A percentile compares a stretch with the other conserved stretches of the same genome.
Conservation (phyloP, 73 alveolate genomes). For the Paramecium biaurelia region DNA sequence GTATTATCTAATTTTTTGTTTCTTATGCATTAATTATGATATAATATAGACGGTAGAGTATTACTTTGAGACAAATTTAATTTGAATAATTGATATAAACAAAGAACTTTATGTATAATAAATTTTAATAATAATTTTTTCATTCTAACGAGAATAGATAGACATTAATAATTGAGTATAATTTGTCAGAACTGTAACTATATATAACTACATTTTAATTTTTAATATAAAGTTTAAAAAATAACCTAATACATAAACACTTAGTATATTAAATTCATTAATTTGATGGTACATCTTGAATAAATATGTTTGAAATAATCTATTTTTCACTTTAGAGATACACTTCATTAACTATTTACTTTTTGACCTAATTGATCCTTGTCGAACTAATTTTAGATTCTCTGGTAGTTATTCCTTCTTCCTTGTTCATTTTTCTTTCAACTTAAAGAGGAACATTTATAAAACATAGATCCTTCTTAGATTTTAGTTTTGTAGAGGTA, state of each 20-base stretch:
- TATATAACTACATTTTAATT: no score
- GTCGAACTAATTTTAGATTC: not conserved
- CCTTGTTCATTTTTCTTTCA: not conserved
- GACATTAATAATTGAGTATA: no score
- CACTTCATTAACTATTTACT: not conserved
- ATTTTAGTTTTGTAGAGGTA: not conserved
- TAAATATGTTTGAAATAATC: not conserved
- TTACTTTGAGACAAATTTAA: no score
- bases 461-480: not conserved
- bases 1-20: no score
- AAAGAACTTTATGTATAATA: no score
- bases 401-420: not conserved
- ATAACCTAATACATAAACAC: not conserved
- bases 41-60: no score
- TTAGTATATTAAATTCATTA: not conserved
- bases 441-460: not conserved
- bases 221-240: no score
- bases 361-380: not conserved
- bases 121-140: no score
- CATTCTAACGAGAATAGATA: no score
- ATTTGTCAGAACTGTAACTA: no score
- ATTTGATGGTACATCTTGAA: not conserved
- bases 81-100: no score
- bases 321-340: not conserved
- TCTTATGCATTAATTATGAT: no score